Evolutionary conservation across 331 rosid genomes (phyloP).

Genomic region (Malus hybrid): DNA sequence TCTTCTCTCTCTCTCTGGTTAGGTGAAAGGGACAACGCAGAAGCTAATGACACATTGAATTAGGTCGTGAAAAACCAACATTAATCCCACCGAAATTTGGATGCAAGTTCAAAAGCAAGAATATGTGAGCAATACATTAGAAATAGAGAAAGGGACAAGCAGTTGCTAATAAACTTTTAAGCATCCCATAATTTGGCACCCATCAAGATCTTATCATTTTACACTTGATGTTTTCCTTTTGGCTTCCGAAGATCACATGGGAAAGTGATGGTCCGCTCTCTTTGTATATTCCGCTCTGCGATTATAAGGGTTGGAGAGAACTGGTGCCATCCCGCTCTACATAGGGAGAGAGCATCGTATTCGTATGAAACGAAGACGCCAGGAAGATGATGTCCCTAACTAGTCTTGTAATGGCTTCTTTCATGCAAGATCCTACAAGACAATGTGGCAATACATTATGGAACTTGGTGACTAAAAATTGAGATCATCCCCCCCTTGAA

Average conservation of each 20-base stretch:
- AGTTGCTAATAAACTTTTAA: not conserved
- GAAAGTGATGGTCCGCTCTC: conserved; percentile 17
- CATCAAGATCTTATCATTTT: not conserved
- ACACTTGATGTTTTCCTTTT: not conserved
- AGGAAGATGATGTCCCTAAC: not conserved
- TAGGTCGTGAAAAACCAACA: not conserved
- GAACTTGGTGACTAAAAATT: not conserved
- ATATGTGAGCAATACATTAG: too few relatives aligned
- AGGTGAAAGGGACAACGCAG: not conserved
- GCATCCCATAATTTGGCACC: not conserved
- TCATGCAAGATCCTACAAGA: not conserved
- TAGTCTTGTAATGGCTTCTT: not conserved
- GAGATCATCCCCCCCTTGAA: not conserved
- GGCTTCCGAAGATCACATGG: conserved; percentile 25
- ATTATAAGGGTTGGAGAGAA: conserved; percentile 41
- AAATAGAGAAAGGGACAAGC: not conserved
- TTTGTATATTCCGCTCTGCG: conserved; percentile 16
- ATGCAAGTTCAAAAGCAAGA: conserved; percentile 4
- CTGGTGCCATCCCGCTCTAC: conserved; percentile 14
- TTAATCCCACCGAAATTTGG: conserved; percentile 11
- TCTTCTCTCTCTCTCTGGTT: not conserved
- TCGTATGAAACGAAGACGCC: not conserved
- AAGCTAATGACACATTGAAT: not conserved
- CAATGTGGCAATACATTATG: not conserved
- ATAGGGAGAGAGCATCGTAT: not conserved